Base-by-base conservation (phyloP, 179 eudicot genomes). In the Carnegiea gigantea region DNA sequence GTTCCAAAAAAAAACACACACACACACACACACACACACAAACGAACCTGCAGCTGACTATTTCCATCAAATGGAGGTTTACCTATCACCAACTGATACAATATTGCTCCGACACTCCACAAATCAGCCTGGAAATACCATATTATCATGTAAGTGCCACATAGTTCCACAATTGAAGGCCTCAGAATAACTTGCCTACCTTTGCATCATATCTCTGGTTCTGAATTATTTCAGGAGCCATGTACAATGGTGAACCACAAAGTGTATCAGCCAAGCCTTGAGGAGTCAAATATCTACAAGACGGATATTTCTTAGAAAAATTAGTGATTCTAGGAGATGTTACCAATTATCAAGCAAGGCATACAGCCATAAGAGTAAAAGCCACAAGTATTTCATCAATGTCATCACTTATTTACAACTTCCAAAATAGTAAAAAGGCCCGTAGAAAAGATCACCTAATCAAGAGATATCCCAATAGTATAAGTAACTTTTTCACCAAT, bases 171-270 rank as follows among this genome's bases (percentile, higher is more conserved):
- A 73, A 57, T 53, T 67, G 46, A 21, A 68, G 30, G n/a, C 78
- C 74, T 79, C 44, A 40, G 65, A 72, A n/a, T 80, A 75, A 81
- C 59, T 46, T 65, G 76, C 79, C 46, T 76, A 89, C 91, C 86
- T 87, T 89, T 62, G 90, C 91, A 80, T 89, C 90, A 79, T 89
- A 89, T 81, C 83, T 87, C 77, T 89, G 87, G 81, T 89, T 87
- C 83, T 86, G 90, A 78, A 89, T 86, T 68, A 89, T 87, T 80
- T 89, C 91, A 53, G 91, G 91, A 77, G 91, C 91, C 91, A 89
- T 89, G 67, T 89, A 89, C 36, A 89, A 73, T 26, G 91, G 91
- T 40, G 91, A 89, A 65, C 91, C 91, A 81, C 91, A 89, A 68
- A 89, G 87, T 70, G 91, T 89, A 78, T 86, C 90, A 79, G 91